A percentile compares a stretch with the other conserved stretches of the same genome.
These are phyloP conservation scores for Populus hybrid DNA, from an alignment of 441 rosid species.

Conservation along the genomic window DNA sequence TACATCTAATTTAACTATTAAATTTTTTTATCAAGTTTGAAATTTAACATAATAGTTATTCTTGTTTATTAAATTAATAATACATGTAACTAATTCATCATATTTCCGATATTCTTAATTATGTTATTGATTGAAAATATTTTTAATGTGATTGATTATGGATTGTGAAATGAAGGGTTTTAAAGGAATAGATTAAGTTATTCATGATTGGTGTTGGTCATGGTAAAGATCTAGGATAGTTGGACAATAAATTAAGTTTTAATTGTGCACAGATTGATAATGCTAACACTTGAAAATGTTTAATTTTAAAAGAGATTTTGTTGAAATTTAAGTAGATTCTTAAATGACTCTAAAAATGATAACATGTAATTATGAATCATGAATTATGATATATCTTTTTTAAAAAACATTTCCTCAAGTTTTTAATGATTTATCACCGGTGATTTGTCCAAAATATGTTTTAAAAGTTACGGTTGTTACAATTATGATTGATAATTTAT, in stretches of 20 bases:
- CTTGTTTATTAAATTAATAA: too few species aligned
- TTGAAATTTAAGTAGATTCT: neutral
- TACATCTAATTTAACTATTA: too few species aligned
- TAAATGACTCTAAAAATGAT: neutral
- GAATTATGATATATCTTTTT: too few species aligned
- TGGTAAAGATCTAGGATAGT: neutral
- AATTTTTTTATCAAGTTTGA: neutral
- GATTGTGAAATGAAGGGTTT: neutral
- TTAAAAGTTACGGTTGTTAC: neutral
- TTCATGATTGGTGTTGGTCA: neutral
- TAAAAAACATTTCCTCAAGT: rapidly evolving
- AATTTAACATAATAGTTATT: too few species aligned
- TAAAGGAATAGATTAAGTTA: too few species aligned
- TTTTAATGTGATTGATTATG: neutral
- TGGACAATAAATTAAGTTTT: neutral
- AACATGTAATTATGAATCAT: neutral
- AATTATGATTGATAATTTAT: too few species aligned
- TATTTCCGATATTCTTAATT: too few species aligned
- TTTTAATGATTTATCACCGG: too few species aligned
- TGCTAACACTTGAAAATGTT: too few species aligned
- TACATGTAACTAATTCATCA: too few species aligned
- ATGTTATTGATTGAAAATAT: neutral
- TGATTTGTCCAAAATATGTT: too few species aligned
- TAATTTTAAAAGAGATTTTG: rapidly evolving
- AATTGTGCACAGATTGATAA: too few species aligned